Base-by-base conservation (phyloP, 805 yeast species). In the Monosporozyma aerobia region DNA sequence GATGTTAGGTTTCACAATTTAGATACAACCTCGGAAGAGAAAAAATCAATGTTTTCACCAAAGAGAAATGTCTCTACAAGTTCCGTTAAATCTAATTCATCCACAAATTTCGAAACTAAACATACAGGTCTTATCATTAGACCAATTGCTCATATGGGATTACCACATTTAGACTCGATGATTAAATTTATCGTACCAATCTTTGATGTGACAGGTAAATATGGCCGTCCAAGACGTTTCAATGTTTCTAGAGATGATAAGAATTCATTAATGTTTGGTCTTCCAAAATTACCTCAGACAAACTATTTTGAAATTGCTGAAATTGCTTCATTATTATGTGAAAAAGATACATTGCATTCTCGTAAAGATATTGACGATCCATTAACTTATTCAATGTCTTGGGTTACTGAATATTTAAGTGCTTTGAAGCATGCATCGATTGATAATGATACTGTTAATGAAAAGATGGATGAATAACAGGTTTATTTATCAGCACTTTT, bases 181-280 rank as follows among this genome's bases (percentile, higher is more conserved):
- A 76, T 85, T 48, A 71, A 90, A 56, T 73, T 79, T 58, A 72
- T 82, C 52, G 74, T 86, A 44, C 90, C 88, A 48, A 72, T 84
- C 50, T 76, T 82, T 68, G 87, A 85, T 63, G 72, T 82, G 5
- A 80, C 82, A 64, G 77, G 76, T 59, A 67, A 84, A 49, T 86
- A 85, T 63, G 94, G 94, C n/a, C 74, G 92, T 54, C 92, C 94
- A 3, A 69, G 70, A 29, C 80, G 73, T 54, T 78, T 85, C 61
- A 71, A 71, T 49, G 76, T 83, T 32, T 75, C 77, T 52, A 80
- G 81, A 64, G 62, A 63, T 2, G 78, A 82, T 57, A 67, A 69
- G 11, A 64, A 73, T 2, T 81, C 87, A 0, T 64, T 85, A 60
- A 71, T 84, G 53, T 86, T 84, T 69, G 90, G 85, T 0, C 72